Percentiles rank a stretch among this genome's conserved stretches.
These are phyloP conservation scores for Aspergillus hortae DNA, from an alignment of 2,329 filamentous ascomycete genomes.

Conservation along the genomic window DNA sequence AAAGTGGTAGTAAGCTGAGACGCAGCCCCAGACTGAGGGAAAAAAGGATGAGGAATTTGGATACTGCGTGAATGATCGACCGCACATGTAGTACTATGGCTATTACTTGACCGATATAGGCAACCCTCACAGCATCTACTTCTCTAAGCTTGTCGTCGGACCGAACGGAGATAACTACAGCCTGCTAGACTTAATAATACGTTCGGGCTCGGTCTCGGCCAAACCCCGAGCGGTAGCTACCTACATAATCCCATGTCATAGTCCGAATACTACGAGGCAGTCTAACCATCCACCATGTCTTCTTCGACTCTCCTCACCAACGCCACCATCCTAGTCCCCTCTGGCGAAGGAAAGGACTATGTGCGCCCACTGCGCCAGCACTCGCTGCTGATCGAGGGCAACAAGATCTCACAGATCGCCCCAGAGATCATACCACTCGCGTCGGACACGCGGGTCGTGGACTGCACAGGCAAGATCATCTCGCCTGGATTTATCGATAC, in stretches of 20 bases:
- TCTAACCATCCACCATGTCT: neutral
- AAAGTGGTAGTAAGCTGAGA: too few species aligned
- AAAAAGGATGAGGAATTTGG: too few species aligned
- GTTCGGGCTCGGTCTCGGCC: too few species aligned
- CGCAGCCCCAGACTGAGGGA: too few species aligned
- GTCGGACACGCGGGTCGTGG: conserved; percentile 28
- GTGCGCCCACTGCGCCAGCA: conserved; percentile 8
- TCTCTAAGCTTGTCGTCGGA: too few species aligned
- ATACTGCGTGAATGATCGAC: too few species aligned
- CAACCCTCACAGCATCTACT: too few species aligned
- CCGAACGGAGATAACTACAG: too few species aligned
- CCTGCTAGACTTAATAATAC: too few species aligned
- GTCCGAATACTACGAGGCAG: neutral
- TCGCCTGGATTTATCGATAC: conserved; percentile 36
- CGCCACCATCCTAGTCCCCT: conserved; percentile 14
- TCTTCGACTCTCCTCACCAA: conserved; percentile 16
- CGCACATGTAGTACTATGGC: too few species aligned
- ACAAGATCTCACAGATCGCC: conserved; percentile 18
- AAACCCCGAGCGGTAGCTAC: neutral
- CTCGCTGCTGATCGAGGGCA: conserved; percentile 18
- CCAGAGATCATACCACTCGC: conserved; percentile 9
- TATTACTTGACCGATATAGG: too few species aligned
- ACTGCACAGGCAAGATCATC: conserved; percentile 35
- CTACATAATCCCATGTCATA: neutral
- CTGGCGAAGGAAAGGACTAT: conserved; percentile 11